phyloP scores from a whole-genome alignment of 169 alveolate species.

The Perkinsus chesapeaki region DNA sequence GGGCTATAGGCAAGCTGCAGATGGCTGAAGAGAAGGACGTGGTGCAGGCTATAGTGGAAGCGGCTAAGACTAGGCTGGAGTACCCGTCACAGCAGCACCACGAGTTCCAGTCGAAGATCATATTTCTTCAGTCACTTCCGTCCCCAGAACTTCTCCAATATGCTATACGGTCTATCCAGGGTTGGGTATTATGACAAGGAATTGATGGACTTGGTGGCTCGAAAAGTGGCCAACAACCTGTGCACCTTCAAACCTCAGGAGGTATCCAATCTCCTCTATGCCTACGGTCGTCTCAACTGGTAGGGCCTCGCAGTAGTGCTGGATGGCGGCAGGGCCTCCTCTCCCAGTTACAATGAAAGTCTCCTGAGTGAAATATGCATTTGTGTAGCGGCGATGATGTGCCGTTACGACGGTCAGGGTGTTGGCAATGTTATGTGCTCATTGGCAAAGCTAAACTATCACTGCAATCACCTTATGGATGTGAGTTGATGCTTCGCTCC shows the following conservation, averaged over 20 bases:
- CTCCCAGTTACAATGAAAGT: neutral
- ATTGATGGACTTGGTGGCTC: neutral
- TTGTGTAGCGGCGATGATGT: neutral
- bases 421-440: slow-evolving; percentile 1
- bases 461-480: neutral
- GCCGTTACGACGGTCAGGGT: neutral
- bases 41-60: neutral
- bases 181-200: neutral
- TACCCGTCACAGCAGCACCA: neutral
- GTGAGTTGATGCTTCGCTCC: neutral
- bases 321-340: neutral
- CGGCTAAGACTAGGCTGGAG: neutral
- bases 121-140: neutral
- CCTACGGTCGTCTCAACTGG: neutral
- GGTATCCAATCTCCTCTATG: neutral
- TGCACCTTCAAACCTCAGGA: neutral
- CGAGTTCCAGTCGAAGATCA: neutral
- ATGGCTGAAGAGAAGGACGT: neutral
- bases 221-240: neutral
- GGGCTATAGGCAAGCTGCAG: neutral
- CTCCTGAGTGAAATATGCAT: neutral
- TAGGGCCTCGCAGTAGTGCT: neutral
- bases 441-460: neutral
- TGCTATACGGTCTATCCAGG: neutral
- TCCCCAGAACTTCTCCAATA: neutral